Evolutionary conservation across 768 basidiomycete genomes (phyloP).

Genomic region (Amanita molliuscula): DNA sequence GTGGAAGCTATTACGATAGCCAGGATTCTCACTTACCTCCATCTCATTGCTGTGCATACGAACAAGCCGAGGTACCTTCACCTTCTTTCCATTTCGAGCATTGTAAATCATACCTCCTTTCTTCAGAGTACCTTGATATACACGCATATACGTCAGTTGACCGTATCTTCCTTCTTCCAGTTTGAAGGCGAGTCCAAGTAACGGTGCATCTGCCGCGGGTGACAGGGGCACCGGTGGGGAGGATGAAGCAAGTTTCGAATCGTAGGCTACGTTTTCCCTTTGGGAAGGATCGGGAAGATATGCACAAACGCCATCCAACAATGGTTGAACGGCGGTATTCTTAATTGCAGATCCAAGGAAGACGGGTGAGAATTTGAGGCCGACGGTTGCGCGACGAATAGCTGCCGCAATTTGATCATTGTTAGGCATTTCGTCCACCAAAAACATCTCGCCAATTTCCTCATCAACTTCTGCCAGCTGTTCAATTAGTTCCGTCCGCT

Average conservation of each 20-base stretch:
- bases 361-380: constrained; percentile 89
- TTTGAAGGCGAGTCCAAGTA: constrained; percentile 96
- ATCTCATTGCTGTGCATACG: constrained; percentile 99
- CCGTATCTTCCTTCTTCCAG: constrained; percentile 96
- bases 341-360: constrained; percentile 96
- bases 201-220: constrained; percentile 77
- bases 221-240: constrained; percentile 66
- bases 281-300: constrained; percentile 90
- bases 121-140: constrained; percentile 92
- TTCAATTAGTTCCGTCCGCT: constrained; percentile 88
- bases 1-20: neutral
- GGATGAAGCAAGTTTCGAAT: constrained; percentile 54
- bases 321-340: constrained; percentile 90
- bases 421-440: constrained; percentile 73
- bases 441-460: constrained; percentile 81
- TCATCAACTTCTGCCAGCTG: constrained; percentile 96
- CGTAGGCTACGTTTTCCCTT: constrained; percentile 68
- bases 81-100: constrained; percentile 90
- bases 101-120: constrained; percentile 83
- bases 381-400: constrained; percentile 81
- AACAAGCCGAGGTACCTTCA: constrained; percentile 93
- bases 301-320: constrained; percentile 91
- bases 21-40: constrained; percentile 55
- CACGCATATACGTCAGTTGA: constrained; percentile 95
- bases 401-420: constrained; percentile 69